Conservation (phyloP, 257 asterid genomes). For the Scutellaria baicalensis region DNA sequence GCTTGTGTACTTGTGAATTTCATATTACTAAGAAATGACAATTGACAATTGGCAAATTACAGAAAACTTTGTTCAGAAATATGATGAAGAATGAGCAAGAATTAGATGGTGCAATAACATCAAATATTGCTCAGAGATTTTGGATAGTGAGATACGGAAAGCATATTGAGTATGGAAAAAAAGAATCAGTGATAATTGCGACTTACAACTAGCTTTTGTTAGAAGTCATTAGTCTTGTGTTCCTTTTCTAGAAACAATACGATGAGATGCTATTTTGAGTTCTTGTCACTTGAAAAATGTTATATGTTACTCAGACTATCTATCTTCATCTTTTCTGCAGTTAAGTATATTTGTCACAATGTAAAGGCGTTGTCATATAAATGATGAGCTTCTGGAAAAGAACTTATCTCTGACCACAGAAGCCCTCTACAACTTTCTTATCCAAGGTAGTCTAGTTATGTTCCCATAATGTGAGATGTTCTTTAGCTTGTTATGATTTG, state of each 20-base stretch:
- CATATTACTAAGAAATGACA: no score
- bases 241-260: background rate
- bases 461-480: background rate
- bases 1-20: background rate
- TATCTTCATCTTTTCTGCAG: conserved; percentile 19
- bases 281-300: background rate
- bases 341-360: conserved; percentile 14
- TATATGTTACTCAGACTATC: background rate
- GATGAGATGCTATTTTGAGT: background rate
- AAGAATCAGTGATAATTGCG: background rate
- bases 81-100: background rate
- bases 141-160: background rate
- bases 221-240: background rate
- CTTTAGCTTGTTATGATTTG: background rate
- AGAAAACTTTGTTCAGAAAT: background rate
- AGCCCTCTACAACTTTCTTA: conserved; percentile 19
- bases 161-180: background rate
- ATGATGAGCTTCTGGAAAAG: conserved; percentile 26
- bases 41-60: no score
- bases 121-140: background rate
- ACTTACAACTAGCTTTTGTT: background rate
- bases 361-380: conserved; percentile 18
- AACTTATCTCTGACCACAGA: conserved; percentile 17
- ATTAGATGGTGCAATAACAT: background rate
- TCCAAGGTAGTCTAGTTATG: conserved; percentile 13